These are phyloP conservation scores for Trapa bicornis DNA, from an alignment of 345 rosid species.

Conservation along the genomic window DNA sequence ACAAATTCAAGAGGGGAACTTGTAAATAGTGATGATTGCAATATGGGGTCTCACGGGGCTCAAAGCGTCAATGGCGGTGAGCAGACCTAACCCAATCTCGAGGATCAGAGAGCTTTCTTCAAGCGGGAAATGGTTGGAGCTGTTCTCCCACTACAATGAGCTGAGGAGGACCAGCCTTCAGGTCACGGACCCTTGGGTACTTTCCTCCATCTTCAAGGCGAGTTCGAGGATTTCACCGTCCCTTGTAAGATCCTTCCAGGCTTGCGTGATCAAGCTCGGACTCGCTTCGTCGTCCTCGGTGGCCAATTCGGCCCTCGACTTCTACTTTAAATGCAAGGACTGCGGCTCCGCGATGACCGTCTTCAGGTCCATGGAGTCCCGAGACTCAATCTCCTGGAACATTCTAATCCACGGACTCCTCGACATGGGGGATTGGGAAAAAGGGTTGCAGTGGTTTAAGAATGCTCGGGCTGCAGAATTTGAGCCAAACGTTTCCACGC, in stretches of 20 bases:
- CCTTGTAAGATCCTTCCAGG: constrained; percentile 39
- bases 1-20: background rate
- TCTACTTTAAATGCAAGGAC: constrained; percentile 44
- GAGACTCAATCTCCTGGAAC: constrained; percentile 70
- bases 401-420: constrained; percentile 41
- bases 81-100: constrained; percentile 2
- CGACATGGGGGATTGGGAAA: constrained; percentile 22
- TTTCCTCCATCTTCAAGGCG: constrained; percentile 45
- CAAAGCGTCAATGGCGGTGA: background rate
- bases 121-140: constrained; percentile 43
- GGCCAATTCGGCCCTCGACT: constrained; percentile 50
- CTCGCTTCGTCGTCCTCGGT: constrained; percentile 32
- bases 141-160: constrained; percentile 27
- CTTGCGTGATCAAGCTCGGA: constrained; percentile 41
- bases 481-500: constrained; percentile 41
- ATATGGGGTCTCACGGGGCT: background rate
- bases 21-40: background rate
- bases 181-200: constrained; percentile 28
- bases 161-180: constrained; percentile 25
- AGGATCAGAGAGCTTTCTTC: constrained; percentile 33
- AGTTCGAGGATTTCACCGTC: constrained; percentile 30
- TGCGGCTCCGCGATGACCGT: constrained; percentile 24
- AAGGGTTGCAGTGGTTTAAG: constrained; percentile 41
- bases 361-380: constrained; percentile 25
- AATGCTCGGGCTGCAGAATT: constrained; percentile 39